Evolutionary conservation across 176 grass and related monocot genomes (phyloP).

Genomic region (Rhynchospora tenuis): DNA sequence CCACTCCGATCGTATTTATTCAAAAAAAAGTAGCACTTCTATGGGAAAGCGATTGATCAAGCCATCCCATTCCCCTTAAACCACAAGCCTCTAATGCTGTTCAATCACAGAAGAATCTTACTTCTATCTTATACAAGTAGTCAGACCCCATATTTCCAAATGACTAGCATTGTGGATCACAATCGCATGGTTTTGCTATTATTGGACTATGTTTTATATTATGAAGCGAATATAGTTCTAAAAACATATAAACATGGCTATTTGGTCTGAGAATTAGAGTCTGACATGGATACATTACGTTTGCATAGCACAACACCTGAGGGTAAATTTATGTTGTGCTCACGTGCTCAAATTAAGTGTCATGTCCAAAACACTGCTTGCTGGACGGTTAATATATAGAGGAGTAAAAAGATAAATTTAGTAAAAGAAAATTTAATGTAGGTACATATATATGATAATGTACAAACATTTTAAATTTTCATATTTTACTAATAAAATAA

Average conservation of each 20-base stretch:
- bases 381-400: not conserved
- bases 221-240: not conserved
- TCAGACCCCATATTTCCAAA: not conserved
- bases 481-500: too few relatives aligned
- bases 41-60: not conserved
- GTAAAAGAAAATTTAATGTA: too few relatives aligned
- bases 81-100: slow-evolving; percentile 7
- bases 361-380: not conserved
- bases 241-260: not conserved
- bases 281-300: not conserved
- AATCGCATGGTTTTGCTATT: not conserved
- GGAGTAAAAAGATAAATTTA: too few relatives aligned
- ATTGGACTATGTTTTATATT: not conserved
- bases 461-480: too few relatives aligned
- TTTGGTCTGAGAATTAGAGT: not conserved
- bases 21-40: not conserved
- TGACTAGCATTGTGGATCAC: not conserved
- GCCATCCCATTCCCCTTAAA: not conserved
- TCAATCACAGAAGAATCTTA: slow-evolving; percentile 12
- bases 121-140: not conserved
- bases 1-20: not conserved
- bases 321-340: not conserved
- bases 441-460: too few relatives aligned
- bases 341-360: not conserved
- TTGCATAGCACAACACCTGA: not conserved